Evolutionary conservation across 495 filamentous ascomycete genomes (phyloP).

Genomic region (Pseudevernia furfuracea): DNA sequence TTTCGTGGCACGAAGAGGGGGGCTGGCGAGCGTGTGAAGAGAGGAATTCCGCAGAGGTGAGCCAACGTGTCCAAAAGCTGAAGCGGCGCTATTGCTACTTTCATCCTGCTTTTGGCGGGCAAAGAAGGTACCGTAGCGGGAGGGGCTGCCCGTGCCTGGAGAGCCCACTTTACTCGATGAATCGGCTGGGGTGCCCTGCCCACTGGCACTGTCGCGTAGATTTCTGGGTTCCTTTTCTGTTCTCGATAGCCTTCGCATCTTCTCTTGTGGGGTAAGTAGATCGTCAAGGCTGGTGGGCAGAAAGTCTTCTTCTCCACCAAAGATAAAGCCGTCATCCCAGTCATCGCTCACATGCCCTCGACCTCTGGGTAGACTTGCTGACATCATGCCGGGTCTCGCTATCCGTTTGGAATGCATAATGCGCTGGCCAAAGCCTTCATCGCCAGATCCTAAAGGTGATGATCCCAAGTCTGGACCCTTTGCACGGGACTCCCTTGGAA

Average conservation of each 20-base stretch:
- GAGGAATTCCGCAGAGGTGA: constrained; percentile 88
- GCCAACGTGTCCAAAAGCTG: constrained; percentile 78
- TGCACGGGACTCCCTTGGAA: constrained; percentile 57
- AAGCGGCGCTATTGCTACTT: constrained; percentile 31
- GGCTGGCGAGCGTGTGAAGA: constrained; percentile 53
- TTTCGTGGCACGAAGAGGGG: constrained; percentile 54
- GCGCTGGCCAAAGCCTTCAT: constrained; percentile 57
- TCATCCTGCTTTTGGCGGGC: constrained; percentile 63
- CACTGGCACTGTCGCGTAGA: constrained; percentile 53
- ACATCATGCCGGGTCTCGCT: constrained; percentile 66
- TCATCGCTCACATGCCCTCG: constrained; percentile 54
- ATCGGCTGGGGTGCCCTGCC: constrained; percentile 51
- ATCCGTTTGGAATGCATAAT: constrained; percentile 81
- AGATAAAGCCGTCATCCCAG: constrained; percentile 75
- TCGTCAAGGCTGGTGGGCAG: constrained; percentile 81
- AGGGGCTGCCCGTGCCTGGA: constrained; percentile 70
- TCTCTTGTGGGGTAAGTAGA: constrained; percentile 84
- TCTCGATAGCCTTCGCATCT: constrained; percentile 72
- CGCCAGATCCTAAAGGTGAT: constrained; percentile 50
- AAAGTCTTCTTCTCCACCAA: constrained; percentile 89
- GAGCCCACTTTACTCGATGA: constrained; percentile 72
- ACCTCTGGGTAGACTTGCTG: constrained; percentile 65
- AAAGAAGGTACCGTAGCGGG: constrained; percentile 80
- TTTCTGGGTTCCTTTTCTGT: constrained; percentile 56
- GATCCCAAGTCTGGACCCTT: constrained; percentile 51